Percentiles rank a stretch among this genome's conserved stretches.
Evolutionary conservation across 208 protist species (phyloP).

Genomic region (Trypanosoma theileri): DNA sequence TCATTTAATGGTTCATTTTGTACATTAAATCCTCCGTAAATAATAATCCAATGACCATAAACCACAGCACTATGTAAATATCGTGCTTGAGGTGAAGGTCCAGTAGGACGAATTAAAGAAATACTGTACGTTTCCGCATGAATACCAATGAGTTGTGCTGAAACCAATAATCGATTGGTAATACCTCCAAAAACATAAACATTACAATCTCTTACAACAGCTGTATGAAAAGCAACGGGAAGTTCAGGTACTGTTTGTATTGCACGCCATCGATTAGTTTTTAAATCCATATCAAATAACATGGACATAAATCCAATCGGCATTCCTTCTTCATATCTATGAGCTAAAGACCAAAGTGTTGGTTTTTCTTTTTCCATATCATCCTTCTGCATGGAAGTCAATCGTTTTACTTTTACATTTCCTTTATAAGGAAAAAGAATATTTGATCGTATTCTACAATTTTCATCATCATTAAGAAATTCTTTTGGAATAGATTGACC

Average conservation of each 20-base stretch:
- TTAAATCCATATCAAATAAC: constrained; percentile 82
- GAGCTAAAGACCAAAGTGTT: constrained; percentile 21
- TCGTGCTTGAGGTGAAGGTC: constrained; percentile 31
- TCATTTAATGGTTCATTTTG: constrained; percentile 68
- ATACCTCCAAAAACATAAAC: constrained; percentile 86
- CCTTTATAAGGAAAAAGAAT: constrained; percentile 27
- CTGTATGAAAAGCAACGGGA: constrained; percentile 75
- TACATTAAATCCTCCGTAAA: constrained; percentile 77
- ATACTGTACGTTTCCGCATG: constrained; percentile 54
- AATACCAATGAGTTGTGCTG: constrained; percentile 68
- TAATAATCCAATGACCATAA: constrained; percentile 80
- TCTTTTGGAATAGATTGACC: constrained; percentile 25
- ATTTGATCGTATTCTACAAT: background rate
- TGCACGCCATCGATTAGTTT: constrained; percentile 65
- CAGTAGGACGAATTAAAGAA: constrained; percentile 36
- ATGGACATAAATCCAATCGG: constrained; percentile 70
- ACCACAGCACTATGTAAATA: constrained; percentile 79
- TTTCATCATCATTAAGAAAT: constrained; percentile 13
- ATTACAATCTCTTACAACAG: constrained; percentile 46
- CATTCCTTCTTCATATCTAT: background rate
- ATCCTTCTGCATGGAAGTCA: background rate
- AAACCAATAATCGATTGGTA: constrained; percentile 61
- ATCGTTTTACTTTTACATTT: background rate
- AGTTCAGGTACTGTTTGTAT: constrained; percentile 58
- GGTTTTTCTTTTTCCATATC: constrained; percentile 1